Conservation (phyloP, 176 grass and related monocot species). For the Phyllostachys edulis region DNA sequence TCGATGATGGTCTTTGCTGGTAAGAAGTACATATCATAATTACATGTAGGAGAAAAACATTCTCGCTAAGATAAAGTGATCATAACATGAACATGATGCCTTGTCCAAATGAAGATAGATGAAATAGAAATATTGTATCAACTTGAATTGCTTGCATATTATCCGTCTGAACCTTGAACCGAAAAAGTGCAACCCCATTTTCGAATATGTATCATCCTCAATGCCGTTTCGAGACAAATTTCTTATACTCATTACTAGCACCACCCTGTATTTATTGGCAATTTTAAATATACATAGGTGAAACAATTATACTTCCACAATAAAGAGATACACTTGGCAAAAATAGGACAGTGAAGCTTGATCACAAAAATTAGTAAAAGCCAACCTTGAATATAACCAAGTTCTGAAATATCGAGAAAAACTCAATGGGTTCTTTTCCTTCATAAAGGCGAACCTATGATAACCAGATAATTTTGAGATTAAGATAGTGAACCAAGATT, state of each 20-base stretch:
- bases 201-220: constrained; percentile 86
- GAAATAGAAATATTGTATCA: constrained; percentile 60
- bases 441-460: constrained; percentile 84
- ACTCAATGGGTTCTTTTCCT: constrained; percentile 92
- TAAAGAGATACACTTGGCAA: background rate
- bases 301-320: constrained; percentile 14
- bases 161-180: constrained; percentile 96
- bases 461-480: constrained; percentile 30
- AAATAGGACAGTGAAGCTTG: background rate
- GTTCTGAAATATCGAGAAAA: constrained; percentile 97
- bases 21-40: constrained; percentile 36
- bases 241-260: constrained; percentile 83
- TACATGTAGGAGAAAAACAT: constrained; percentile 1
- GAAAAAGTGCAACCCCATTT: constrained; percentile 76
- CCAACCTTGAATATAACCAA: constrained; percentile 87
- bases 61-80: background rate
- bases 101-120: constrained; percentile 31
- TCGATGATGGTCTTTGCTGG: constrained; percentile 87
- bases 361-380: constrained; percentile 25
- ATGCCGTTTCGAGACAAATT: constrained; percentile 59
- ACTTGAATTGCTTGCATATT: constrained; percentile 99
- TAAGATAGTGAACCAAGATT: background rate
- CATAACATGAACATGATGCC: constrained; percentile 20
- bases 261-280: constrained; percentile 62
- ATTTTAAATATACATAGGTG: constrained; percentile 11